These are phyloP conservation scores for Anthostomella pinea DNA, from an alignment of 2,329 filamentous ascomycete species.

Conservation along the genomic window DNA sequence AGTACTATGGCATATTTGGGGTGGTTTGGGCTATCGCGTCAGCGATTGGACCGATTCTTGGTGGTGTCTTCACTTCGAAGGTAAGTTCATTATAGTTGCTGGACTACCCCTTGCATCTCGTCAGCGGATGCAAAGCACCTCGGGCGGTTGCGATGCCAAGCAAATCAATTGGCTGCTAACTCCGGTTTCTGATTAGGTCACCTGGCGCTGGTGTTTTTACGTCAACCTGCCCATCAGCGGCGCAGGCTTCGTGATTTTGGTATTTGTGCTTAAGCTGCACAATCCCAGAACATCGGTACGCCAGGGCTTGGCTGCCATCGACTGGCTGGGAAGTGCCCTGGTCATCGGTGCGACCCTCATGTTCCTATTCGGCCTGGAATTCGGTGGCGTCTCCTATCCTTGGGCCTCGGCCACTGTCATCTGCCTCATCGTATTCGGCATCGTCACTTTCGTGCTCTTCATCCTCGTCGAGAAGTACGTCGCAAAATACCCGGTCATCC, in stretches of 20 bases:
- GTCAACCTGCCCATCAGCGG: constrained; percentile 57
- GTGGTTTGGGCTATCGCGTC: constrained; percentile 63
- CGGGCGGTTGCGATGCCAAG: too few relatives aligned
- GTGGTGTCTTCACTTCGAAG: constrained; percentile 64
- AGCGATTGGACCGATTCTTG: constrained; percentile 63
- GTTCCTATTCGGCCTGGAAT: constrained; percentile 82
- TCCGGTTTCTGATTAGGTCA: too few relatives aligned
- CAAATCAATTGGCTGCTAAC: not conserved
- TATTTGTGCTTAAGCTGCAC: constrained; percentile 66
- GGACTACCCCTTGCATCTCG: not conserved
- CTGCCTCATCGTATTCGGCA: constrained; percentile 73
- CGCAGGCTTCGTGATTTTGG: constrained; percentile 44
- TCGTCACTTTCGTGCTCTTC: constrained; percentile 63
- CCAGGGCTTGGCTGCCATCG: constrained; percentile 61
- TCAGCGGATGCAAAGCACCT: too few relatives aligned
- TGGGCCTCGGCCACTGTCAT: constrained; percentile 75
- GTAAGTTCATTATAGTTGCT: constrained; percentile 5
- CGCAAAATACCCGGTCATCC: constrained; percentile 76
- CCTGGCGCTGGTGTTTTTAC: constrained; percentile 68
- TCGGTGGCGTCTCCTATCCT: constrained; percentile 72
- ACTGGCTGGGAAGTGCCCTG: constrained; percentile 53
- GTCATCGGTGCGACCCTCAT: constrained; percentile 79
- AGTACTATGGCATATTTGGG: constrained; percentile 53
- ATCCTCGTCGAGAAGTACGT: constrained; percentile 69
- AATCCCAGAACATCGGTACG: constrained; percentile 63